These are phyloP conservation scores for Cystofilobasidium macerans DNA, from an alignment of 768 basidiomycete genomes.

Conservation along the genomic window DNA sequence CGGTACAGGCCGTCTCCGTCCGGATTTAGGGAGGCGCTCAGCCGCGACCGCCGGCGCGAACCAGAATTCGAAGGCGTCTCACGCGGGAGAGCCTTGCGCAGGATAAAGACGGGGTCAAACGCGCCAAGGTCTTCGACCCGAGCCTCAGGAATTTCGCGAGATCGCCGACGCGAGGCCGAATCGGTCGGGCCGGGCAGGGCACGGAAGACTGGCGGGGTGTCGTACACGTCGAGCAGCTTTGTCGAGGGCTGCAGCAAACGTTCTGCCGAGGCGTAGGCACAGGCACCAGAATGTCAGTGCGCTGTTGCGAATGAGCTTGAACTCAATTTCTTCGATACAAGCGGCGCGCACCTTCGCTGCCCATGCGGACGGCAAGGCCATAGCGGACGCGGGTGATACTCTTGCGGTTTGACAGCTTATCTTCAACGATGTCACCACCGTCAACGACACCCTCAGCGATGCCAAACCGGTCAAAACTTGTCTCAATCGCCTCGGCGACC, in stretches of 20 bases:
- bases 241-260: slow-evolving; percentile 65
- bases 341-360: slow-evolving; percentile 52
- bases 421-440: slow-evolving; percentile 95
- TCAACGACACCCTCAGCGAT: slow-evolving; percentile 96
- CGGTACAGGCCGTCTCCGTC: background rate
- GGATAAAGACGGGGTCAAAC: slow-evolving; percentile 79
- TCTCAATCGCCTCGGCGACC: slow-evolving; percentile 90
- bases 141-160: slow-evolving; percentile 69
- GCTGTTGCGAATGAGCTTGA: too few species aligned
- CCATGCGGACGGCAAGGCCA: slow-evolving; percentile 49
- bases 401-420: slow-evolving; percentile 69
- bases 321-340: background rate
- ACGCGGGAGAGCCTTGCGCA: slow-evolving; percentile 44
- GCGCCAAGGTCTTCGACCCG: slow-evolving; percentile 60
- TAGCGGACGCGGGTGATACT: slow-evolving; percentile 73
- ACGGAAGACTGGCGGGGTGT: slow-evolving; percentile 60
- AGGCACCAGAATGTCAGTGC: background rate
- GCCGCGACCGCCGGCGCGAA: slow-evolving; percentile 3
- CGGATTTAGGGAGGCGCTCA: slow-evolving; percentile 17
- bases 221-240: slow-evolving; percentile 72
- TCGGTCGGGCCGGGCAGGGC: slow-evolving; percentile 48
- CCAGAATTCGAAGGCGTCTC: slow-evolving; percentile 10
- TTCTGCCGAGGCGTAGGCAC: slow-evolving; percentile 45
- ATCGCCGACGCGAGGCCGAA: slow-evolving; percentile 64
- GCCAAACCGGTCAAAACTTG: slow-evolving; percentile 83